These are phyloP conservation scores for Cystofilobasidium capitatum DNA, from an alignment of 768 basidiomycete genomes.

Conservation along the genomic window DNA sequence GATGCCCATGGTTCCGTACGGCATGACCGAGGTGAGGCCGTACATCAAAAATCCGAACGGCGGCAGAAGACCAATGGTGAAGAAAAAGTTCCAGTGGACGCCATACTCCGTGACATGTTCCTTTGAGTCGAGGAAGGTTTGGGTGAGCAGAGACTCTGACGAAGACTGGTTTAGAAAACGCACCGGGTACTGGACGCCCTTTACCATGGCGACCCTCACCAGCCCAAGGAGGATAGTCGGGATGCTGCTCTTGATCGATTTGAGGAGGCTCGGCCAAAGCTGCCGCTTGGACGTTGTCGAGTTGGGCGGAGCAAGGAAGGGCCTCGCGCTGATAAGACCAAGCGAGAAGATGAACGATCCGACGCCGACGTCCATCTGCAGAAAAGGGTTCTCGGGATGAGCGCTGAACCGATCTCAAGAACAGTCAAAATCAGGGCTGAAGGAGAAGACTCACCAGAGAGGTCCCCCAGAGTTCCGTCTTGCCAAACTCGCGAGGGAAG, in stretches of 20 bases:
- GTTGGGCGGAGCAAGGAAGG: constrained; percentile 49
- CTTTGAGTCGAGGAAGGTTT: constrained; percentile 39
- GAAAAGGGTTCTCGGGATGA: neutral
- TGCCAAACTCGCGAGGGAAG: constrained; percentile 77
- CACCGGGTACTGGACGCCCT: constrained; percentile 89
- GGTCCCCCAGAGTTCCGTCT: constrained; percentile 88
- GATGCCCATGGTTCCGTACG: constrained; percentile 56
- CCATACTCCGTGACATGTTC: constrained; percentile 97
- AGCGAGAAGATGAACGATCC: constrained; percentile 97
- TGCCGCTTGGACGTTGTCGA: constrained; percentile 33
- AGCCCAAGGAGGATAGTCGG: constrained; percentile 67
- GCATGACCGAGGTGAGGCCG: constrained; percentile 52
- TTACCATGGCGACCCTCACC: constrained; percentile 70
- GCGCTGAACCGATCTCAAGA: neutral
- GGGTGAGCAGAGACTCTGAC: neutral
- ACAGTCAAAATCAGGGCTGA: neutral
- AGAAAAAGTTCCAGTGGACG: constrained; percentile 97
- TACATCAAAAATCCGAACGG: constrained; percentile 60
- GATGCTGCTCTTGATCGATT: constrained; percentile 50
- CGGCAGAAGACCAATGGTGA: constrained; percentile 76
- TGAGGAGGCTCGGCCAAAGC: constrained; percentile 47
- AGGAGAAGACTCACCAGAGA: constrained; percentile 57
- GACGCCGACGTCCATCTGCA: constrained; percentile 95
- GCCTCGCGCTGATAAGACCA: constrained; percentile 80
- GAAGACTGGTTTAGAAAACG: constrained; percentile 30